Conservation (phyloP, 2,329 filamentous ascomycete species). For the Plenodomus biglobosus region DNA sequence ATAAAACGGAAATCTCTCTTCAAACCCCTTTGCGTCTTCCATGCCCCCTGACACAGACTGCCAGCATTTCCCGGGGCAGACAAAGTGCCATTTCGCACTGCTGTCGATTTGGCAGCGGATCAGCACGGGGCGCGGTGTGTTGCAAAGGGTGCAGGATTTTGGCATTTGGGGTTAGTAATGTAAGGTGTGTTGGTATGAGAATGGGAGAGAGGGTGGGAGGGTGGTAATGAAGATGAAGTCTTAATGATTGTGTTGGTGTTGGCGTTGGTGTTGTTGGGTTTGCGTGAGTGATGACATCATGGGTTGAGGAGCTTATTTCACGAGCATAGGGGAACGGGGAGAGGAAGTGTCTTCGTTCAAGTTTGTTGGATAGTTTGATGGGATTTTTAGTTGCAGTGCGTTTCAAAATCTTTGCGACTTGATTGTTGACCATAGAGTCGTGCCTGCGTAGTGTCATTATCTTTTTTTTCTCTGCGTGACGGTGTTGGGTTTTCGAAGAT, state of each 20-base stretch:
- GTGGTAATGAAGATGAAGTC: not conserved
- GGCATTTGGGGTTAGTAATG: slow-evolving; percentile 13
- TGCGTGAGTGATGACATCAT: not conserved
- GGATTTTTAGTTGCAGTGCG: too few relatives aligned
- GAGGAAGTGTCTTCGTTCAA: not conserved
- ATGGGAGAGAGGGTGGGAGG: not conserved
- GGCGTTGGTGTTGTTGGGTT: not conserved
- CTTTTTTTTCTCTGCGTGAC: too few relatives aligned
- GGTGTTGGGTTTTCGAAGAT: too few relatives aligned
- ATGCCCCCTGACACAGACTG: slow-evolving; percentile 47
- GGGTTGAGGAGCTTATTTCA: not conserved
- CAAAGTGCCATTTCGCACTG: slow-evolving; percentile 46
- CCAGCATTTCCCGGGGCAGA: slow-evolving; percentile 51
- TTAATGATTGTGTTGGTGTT: not conserved
- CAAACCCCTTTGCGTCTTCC: slow-evolving; percentile 40
- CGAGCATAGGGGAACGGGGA: not conserved
- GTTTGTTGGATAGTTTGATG: too few relatives aligned
- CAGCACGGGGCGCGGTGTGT: slow-evolving; percentile 41
- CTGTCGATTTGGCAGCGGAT: slow-evolving; percentile 50
- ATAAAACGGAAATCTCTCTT: slow-evolving; percentile 20
- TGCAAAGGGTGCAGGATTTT: slow-evolving; percentile 49
- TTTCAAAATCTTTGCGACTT: too few relatives aligned
- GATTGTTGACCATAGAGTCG: too few relatives aligned
- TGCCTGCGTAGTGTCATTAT: too few relatives aligned
- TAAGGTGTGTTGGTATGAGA: not conserved